Percentiles rank a stretch among this genome's conserved stretches.
These are phyloP conservation scores for Rhizopogon vulgaris DNA, from an alignment of 768 basidiomycete species.

Conservation along the genomic window DNA sequence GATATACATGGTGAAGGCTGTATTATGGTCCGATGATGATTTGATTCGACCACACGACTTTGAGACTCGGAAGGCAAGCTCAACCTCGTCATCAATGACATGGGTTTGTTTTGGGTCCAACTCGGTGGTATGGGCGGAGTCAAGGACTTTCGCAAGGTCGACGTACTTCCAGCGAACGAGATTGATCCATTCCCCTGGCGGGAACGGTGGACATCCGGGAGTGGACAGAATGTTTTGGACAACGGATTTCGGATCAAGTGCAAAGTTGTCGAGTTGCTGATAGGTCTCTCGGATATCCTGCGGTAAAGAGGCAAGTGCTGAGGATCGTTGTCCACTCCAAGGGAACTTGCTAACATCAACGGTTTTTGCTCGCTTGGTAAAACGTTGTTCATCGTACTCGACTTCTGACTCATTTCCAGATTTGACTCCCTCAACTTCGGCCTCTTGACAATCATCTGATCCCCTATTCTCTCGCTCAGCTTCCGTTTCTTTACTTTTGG, in stretches of 20 bases:
- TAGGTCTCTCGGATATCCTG: not conserved
- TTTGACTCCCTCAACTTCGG: not conserved
- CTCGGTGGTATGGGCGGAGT: not conserved
- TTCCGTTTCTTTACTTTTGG: too few relatives aligned
- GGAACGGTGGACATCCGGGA: constrained; percentile 1
- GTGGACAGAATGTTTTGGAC: constrained; percentile 5
- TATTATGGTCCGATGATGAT: not conserved
- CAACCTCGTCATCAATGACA: constrained; percentile 3
- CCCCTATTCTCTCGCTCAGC: too few relatives aligned
- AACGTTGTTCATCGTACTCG: not conserved
- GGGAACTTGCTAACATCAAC: not conserved
- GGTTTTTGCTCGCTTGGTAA: not conserved
- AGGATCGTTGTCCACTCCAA: accelerated
- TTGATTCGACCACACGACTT: too few relatives aligned
- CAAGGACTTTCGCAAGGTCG: constrained; percentile 9
- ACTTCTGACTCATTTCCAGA: too few relatives aligned
- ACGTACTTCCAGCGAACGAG: not conserved
- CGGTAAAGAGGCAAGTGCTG: not conserved
- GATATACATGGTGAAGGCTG: not conserved
- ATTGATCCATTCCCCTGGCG: constrained; percentile 6
- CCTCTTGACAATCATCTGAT: too few relatives aligned
- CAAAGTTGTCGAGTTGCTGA: not conserved
- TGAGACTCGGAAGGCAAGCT: not conserved
- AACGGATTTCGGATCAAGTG: too few relatives aligned
- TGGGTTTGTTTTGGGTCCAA: constrained; percentile 4